Evolutionary conservation across 768 basidiomycete species (phyloP).

Genomic region (Pulveroboletus sp.): DNA sequence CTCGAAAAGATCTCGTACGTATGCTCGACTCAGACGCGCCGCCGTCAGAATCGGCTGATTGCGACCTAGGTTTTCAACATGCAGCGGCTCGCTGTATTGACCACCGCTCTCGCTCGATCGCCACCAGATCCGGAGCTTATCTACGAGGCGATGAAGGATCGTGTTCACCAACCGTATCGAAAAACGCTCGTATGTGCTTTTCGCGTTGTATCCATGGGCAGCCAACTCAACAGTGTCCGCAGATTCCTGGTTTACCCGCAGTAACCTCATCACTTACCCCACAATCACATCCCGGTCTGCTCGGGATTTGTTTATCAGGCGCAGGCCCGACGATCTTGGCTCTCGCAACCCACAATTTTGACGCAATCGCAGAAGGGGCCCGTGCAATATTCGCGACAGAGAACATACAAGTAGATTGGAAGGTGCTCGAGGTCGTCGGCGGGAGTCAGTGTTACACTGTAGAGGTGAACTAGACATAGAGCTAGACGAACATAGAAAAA

Average conservation of each 20-base stretch:
- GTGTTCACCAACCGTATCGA: slow-evolving; percentile 95
- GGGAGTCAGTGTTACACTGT: slow-evolving; percentile 32
- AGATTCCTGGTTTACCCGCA: slow-evolving; percentile 96
- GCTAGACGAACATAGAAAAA: slow-evolving; percentile 1
- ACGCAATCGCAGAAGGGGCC: slow-evolving; percentile 81
- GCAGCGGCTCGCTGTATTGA: slow-evolving; percentile 92
- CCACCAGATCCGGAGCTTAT: slow-evolving; percentile 96
- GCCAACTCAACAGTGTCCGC: not conserved
- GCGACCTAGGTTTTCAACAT: slow-evolving; percentile 88
- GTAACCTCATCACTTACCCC: slow-evolving; percentile 90
- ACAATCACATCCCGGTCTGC: slow-evolving; percentile 82
- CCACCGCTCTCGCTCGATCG: slow-evolving; percentile 84
- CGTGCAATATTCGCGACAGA: slow-evolving; percentile 65
- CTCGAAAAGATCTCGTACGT: slow-evolving; percentile 82
- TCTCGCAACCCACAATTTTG: slow-evolving; percentile 81
- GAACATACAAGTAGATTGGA: slow-evolving; percentile 86
- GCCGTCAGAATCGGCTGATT: not conserved
- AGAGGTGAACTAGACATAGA: slow-evolving; percentile 12
- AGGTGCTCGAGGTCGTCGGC: slow-evolving; percentile 66
- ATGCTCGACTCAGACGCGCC: not conserved
- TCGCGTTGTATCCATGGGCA: not conserved
- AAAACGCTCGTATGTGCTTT: slow-evolving; percentile 63
- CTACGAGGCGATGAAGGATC: slow-evolving; percentile 99
- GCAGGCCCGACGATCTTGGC: slow-evolving; percentile 98
- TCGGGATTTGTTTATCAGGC: slow-evolving; percentile 96